phyloP scores from a whole-genome alignment of 345 rosid genomes.

The Barbarea vulgaris region DNA sequence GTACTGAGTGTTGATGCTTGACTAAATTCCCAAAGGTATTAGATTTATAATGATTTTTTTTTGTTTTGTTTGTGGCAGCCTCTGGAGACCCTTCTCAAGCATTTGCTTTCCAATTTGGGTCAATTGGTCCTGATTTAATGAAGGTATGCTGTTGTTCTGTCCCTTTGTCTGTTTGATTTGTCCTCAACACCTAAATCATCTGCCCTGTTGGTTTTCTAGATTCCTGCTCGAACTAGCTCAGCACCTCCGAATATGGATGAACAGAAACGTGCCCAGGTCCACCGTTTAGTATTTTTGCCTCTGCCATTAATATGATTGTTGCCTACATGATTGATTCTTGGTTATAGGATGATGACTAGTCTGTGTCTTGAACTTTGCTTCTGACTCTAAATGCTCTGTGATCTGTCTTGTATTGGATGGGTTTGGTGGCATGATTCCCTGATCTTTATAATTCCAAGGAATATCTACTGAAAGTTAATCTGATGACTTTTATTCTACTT shows the following conservation, averaged over 20 bases:
- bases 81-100: constrained; percentile 69
- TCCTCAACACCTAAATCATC: constrained; percentile 19
- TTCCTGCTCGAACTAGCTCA: constrained; percentile 96
- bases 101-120: constrained; percentile 84
- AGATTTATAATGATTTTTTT: constrained; percentile 17
- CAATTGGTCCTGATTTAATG: constrained; percentile 74
- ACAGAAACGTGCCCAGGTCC: constrained; percentile 91
- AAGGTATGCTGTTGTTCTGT: constrained; percentile 61
- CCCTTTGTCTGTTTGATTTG: constrained; percentile 9
- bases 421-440: not conserved
- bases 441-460: not conserved
- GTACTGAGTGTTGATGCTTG: not conserved
- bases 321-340: not conserved
- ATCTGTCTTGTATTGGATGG: constrained; percentile 12
- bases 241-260: constrained; percentile 99
- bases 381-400: not conserved
- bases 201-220: constrained; percentile 46
- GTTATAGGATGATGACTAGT: constrained; percentile 13
- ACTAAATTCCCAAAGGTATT: not conserved
- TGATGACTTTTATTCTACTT: constrained; percentile 12
- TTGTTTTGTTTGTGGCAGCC: constrained; percentile 28
- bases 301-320: constrained; percentile 16
- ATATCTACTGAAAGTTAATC: not conserved
- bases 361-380: constrained; percentile 16
- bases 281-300: constrained; percentile 17